Conservation (phyloP, 2,329 filamentous ascomycete species). For the Calonectria montana region DNA sequence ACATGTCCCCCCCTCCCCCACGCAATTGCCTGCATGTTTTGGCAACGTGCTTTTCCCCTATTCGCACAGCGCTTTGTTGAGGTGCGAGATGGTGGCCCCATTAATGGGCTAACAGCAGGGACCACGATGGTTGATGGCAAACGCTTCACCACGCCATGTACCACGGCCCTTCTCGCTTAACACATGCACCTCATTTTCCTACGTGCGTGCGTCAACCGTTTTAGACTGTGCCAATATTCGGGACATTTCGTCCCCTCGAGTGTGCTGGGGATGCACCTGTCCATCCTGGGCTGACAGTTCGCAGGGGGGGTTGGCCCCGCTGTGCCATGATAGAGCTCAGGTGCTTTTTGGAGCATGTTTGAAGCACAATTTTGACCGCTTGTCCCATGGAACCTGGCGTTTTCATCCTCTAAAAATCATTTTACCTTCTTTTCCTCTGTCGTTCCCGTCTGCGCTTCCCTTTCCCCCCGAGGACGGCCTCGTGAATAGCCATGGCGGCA, state of each 20-base stretch:
- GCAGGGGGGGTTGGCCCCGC: constrained; percentile 29
- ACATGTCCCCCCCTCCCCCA: neutral
- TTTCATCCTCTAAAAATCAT: neutral
- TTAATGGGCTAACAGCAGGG: constrained; percentile 21
- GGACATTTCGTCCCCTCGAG: neutral
- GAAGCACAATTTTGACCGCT: constrained; percentile 31
- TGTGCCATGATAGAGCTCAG: constrained; percentile 28
- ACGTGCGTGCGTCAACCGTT: neutral
- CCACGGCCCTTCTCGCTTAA: constrained; percentile 21
- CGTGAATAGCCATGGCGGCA: constrained; percentile 24
- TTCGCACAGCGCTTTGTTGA: neutral
- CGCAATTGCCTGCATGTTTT: neutral
- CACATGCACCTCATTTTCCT: neutral
- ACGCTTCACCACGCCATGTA: constrained; percentile 23
- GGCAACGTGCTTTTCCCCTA: constrained; percentile 8
- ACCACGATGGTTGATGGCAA: constrained; percentile 24
- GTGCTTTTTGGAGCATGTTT: constrained; percentile 30
- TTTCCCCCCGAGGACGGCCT: too few relatives aligned
- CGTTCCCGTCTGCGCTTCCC: neutral
- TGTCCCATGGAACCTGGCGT: constrained; percentile 19
- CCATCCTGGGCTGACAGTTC: constrained; percentile 7
- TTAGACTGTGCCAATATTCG: neutral
- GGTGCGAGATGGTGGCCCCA: constrained; percentile 24
- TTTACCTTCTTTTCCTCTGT: neutral
- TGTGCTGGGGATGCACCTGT: neutral